These are phyloP conservation scores for Pythium guiyangense DNA, from an alignment of 352 stramenopile species.

Conservation along the genomic window DNA sequence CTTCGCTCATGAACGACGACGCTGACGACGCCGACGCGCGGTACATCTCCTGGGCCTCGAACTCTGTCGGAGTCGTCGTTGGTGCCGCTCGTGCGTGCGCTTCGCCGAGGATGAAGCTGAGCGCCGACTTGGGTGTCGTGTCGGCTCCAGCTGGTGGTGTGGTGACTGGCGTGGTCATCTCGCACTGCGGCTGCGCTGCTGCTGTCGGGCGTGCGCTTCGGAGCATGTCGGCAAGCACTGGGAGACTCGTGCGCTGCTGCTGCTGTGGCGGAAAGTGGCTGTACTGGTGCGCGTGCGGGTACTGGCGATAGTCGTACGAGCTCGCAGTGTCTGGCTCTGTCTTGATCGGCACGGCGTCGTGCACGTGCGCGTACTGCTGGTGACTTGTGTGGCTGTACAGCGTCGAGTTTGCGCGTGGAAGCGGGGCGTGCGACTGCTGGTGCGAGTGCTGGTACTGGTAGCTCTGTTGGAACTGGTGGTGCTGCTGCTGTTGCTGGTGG, in stretches of 20 bases:
- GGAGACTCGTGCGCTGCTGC: constrained; percentile 5
- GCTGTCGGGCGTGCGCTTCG: neutral
- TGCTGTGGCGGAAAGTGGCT: neutral
- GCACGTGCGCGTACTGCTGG: neutral
- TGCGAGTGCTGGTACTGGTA: neutral
- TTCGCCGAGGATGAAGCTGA: constrained; percentile 9
- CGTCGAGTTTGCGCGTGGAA: neutral
- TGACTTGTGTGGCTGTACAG: neutral
- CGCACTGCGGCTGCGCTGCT: neutral
- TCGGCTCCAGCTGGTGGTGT: neutral
- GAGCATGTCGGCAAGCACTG: constrained; percentile 5
- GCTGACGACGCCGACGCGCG: constrained; percentile 1
- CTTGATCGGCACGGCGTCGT: constrained; percentile 1
- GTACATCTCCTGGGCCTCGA: constrained; percentile 1
- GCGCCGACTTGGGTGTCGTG: constrained; percentile 5
- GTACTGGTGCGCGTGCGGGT: neutral
- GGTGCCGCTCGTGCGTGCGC: neutral
- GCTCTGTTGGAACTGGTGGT: neutral
- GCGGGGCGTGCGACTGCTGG: neutral
- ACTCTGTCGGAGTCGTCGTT: neutral
- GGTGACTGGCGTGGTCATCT: neutral
- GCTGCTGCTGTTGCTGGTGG: neutral
- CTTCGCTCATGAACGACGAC: constrained; percentile 9
- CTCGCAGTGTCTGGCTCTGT: neutral
- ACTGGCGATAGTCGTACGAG: constrained; percentile 3